Percentiles rank a stretch among this genome's conserved stretches.
These are phyloP conservation scores for Eucalyptus decipiens DNA, from an alignment of 345 rosid species.

Conservation along the genomic window DNA sequence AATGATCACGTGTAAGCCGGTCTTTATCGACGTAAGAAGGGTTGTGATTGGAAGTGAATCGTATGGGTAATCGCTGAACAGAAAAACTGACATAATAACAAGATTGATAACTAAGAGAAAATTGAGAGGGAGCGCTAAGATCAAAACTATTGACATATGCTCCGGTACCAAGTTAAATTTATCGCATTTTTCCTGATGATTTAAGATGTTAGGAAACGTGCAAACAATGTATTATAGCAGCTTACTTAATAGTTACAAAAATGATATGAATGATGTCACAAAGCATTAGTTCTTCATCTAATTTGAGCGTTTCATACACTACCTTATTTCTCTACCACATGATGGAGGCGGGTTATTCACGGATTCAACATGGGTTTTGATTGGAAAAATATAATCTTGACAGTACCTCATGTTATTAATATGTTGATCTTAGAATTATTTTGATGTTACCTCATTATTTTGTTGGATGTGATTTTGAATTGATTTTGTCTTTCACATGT, in stretches of 20 bases:
- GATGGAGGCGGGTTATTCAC: background rate
- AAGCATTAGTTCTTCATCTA: background rate
- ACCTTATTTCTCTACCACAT: background rate
- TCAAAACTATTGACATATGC: background rate
- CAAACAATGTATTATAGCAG: background rate
- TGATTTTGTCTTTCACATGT: background rate
- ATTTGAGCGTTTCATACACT: background rate
- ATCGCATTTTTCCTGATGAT: background rate
- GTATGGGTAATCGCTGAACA: background rate
- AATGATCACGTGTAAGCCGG: background rate
- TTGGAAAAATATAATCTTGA: background rate
- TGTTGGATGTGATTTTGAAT: background rate
- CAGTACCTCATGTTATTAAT: background rate
- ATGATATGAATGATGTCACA: background rate
- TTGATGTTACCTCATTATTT: background rate
- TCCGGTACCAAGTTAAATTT: background rate
- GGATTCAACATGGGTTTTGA: background rate
- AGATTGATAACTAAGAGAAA: background rate
- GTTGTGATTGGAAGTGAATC: background rate
- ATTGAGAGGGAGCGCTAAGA: background rate
- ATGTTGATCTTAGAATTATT: background rate
- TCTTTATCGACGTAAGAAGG: background rate
- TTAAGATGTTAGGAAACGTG: background rate
- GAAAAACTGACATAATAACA: background rate
- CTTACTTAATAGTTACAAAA: background rate